phyloP scores from a whole-genome alignment of 2,329 filamentous ascomycete genomes.

The Phialophora verrucosa region DNA sequence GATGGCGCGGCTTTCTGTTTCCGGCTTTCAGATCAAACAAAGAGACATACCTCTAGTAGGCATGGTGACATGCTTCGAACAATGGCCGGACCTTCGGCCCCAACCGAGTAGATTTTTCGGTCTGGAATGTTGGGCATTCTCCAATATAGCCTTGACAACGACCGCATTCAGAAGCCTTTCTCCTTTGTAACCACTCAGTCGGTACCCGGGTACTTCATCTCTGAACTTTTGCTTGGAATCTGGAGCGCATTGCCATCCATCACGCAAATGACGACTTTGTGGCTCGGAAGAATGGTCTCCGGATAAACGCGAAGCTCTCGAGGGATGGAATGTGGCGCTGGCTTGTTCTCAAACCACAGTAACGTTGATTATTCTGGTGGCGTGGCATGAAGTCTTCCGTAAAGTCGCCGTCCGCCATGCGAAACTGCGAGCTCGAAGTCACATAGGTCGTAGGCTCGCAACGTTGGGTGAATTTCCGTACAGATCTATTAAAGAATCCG shows the following conservation, averaged over 20 bases:
- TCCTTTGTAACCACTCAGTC: background rate
- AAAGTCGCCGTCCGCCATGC: background rate
- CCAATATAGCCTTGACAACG: background rate
- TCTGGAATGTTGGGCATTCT: slow-evolving; percentile 17
- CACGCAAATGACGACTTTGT: background rate
- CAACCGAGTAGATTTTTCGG: slow-evolving; percentile 1
- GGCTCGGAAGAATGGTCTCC: background rate
- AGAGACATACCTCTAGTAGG: slow-evolving; percentile 32
- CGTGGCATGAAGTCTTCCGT: background rate
- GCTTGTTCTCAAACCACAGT: background rate
- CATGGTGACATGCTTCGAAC: slow-evolving; percentile 29
- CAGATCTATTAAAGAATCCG: background rate
- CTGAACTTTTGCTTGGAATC: background rate
- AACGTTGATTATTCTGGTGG: background rate
- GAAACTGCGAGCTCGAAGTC: background rate
- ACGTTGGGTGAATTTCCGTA: background rate
- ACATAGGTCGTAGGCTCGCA: background rate
- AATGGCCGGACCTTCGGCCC: slow-evolving; percentile 22
- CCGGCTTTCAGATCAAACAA: slow-evolving; percentile 30
- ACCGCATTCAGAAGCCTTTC: background rate
- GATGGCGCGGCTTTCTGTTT: slow-evolving; percentile 19
- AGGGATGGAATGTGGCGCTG: background rate
- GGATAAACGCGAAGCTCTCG: background rate
- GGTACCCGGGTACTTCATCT: background rate
- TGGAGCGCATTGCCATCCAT: background rate